Base-by-base conservation (phyloP, 2,329 filamentous ascomycete species). In the Hymenoscyphus repandus region DNA sequence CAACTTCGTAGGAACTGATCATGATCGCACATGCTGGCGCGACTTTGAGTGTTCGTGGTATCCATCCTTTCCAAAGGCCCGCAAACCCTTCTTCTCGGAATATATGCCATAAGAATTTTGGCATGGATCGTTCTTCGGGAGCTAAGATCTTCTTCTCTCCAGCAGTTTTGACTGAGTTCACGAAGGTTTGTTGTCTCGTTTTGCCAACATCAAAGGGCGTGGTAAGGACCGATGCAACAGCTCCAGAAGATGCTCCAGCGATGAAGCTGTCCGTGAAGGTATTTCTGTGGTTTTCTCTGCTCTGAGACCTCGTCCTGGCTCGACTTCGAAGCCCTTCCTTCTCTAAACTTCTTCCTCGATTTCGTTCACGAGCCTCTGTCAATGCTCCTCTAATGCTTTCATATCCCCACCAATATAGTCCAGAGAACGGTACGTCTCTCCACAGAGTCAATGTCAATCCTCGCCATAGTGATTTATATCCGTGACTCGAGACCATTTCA, bases 131-230 rank as follows among this genome's bases (percentile, higher is more conserved):
- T 60, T 90, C 81, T 66, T 96, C 91, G 0, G 91, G 88, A 0
- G 74, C 73, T 3, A 68, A 57, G 2, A 68, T 66, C 2, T 64
- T 65, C 5, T 67, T 65, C 13, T 66, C 59, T 27, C 67, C 65
- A n/a, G 66, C 53, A n/a, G 66, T 53, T 13, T 66, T 58, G 7
- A 45, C 46, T n/a, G 57, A 64, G 55, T 93, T 83, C 43, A 80
- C 79, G 61, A 85, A 85, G 0, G 96, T 85, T 68, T 99, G 93
- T 52, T 91, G 91, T 17, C 93, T 78, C 4, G 93, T 99, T 74
- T 99, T 99, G 60, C 93, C 93, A 0, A 99, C 93, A 63, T 99
- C 93, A 62, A 99, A 99, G 0, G 93, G 93, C 52, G 88, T 96
- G 0, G 93, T 99, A 17, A 93, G 76, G 18, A 96, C 79, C 1